Conservation (phyloP, 192 early-diverging fungal genomes). For the Umbelopsis isabellina region DNA sequence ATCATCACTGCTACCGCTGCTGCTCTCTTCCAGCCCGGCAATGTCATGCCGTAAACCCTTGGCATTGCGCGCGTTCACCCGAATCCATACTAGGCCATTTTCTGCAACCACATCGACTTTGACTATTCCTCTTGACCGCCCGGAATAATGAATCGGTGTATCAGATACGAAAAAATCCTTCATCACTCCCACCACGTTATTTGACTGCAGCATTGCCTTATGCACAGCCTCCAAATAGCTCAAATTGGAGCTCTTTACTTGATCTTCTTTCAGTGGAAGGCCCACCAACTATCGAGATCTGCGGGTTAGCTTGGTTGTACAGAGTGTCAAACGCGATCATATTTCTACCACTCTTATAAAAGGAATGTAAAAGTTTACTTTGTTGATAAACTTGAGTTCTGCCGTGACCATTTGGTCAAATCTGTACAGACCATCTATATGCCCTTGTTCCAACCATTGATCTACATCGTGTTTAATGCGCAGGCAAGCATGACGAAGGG, state of each 20-base stretch:
- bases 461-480: conserved; percentile 5
- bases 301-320: background rate
- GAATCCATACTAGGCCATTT: conserved; percentile 51
- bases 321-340: no score
- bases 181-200: background rate
- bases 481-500: background rate
- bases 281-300: background rate
- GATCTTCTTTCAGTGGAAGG: conserved; percentile 26
- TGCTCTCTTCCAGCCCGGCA: conserved; percentile 47
- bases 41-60: conserved; percentile 51
- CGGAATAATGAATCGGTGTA: conserved; percentile 21
- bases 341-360: no score
- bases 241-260: conserved; percentile 38
- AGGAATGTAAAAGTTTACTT: conserved; percentile 11
- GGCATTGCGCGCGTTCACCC: conserved; percentile 53
- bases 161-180: conserved; percentile 22
- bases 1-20: conserved; percentile 24
- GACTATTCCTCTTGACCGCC: conserved; percentile 29
- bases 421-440: conserved; percentile 34
- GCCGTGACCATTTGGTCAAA: conserved; percentile 28
- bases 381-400: conserved; percentile 35
- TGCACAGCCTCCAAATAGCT: conserved; percentile 41
- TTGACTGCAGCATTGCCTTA: conserved; percentile 20
- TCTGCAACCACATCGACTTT: conserved; percentile 56
- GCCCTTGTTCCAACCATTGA: conserved; percentile 10